Evolutionary conservation across 2,329 filamentous ascomycete genomes (phyloP).

Genomic region (Nemania bipapillata): DNA sequence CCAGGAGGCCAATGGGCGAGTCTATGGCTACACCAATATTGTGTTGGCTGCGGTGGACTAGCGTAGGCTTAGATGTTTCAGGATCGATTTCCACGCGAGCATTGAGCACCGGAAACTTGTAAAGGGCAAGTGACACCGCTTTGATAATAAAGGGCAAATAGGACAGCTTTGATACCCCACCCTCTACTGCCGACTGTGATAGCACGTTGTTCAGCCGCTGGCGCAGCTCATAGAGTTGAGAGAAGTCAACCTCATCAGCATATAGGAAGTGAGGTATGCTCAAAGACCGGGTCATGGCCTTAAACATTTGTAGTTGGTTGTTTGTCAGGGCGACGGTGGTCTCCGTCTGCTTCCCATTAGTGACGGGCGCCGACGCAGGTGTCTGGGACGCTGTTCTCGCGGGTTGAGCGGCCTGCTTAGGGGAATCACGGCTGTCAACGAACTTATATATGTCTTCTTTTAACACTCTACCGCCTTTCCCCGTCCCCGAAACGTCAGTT

Average conservation of each 20-base stretch:
- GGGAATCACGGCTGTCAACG: constrained; percentile 61
- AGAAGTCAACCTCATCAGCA: constrained; percentile 87
- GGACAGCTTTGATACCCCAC: constrained; percentile 74
- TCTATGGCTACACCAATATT: constrained; percentile 98
- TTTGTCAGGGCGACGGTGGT: constrained; percentile 75
- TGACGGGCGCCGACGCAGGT: constrained; percentile 50
- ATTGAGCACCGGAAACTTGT: constrained; percentile 87
- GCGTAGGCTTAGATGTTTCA: constrained; percentile 71
- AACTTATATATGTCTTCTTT: constrained; percentile 91
- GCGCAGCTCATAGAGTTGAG: constrained; percentile 76
- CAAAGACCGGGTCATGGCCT: constrained; percentile 92
- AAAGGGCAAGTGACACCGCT: constrained; percentile 85
- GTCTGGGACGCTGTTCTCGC: constrained; percentile 41
- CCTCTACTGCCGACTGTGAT: constrained; percentile 55
- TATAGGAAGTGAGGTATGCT: constrained; percentile 95
- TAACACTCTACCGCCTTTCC: constrained; percentile 87
- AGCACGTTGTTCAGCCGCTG: constrained; percentile 77
- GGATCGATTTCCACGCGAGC: constrained; percentile 75
- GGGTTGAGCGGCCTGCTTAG: constrained; percentile 40
- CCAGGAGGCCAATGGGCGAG: constrained; percentile 85
- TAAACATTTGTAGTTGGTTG: constrained; percentile 94
- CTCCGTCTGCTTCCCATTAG: constrained; percentile 70
- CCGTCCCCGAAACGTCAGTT: constrained; percentile 80
- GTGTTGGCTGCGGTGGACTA: constrained; percentile 84
- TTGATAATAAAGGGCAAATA: constrained; percentile 97